Base-by-base conservation (phyloP, 2,329 filamentous ascomycete species). In the Clonostachys rhizophaga region DNA sequence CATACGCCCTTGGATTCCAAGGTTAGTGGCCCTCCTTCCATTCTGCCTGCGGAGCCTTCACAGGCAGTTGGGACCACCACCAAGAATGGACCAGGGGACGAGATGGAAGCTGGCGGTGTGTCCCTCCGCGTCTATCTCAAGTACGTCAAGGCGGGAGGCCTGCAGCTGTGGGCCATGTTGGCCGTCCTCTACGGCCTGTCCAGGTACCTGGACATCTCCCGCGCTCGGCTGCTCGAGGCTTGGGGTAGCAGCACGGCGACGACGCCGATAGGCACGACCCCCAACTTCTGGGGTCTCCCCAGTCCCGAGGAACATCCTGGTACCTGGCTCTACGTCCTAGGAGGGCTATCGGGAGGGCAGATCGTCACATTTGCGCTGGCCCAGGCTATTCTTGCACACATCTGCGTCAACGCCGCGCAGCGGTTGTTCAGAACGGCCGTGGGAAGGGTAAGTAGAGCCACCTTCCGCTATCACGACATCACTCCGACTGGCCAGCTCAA, bases 401-500 rank as follows among this genome's bases (percentile, higher is more conserved):
- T 95, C 52, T 81, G 89, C 18, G 91, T 94, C 61, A 79, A 79
- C 34, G 89, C 91, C 1, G 89, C 88, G 1, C 87, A 86, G 55
- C 71, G 74, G 7, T 78, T 96, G 44, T 96, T 96, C 65, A 73
- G 72, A 50, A 75, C 81, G 37, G 87, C 89, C 17, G 81, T 96
- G 67, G 69, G 77, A 2, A 80, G 79, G 45, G 88, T 96, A 44
- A 86, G 86, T 59, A 80, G 83, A 56, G 88, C 91, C 0, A 91
- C 86, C 0, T 95, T 96, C 67, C 83, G 90, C 2, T 96, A 91
- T 64, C 94, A 95, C 68, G 91, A 96, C 60, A 83, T 89, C 5
- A 96, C 91, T 0, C 91, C 91, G 0, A 84, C 95, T 0, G 91
- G 91, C 0, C 82, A 91, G 42, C 71, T 96, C 51, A 96, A 96